Evolutionary conservation across 441 rosid species (phyloP).

Genomic region (Croton setiger): DNA sequence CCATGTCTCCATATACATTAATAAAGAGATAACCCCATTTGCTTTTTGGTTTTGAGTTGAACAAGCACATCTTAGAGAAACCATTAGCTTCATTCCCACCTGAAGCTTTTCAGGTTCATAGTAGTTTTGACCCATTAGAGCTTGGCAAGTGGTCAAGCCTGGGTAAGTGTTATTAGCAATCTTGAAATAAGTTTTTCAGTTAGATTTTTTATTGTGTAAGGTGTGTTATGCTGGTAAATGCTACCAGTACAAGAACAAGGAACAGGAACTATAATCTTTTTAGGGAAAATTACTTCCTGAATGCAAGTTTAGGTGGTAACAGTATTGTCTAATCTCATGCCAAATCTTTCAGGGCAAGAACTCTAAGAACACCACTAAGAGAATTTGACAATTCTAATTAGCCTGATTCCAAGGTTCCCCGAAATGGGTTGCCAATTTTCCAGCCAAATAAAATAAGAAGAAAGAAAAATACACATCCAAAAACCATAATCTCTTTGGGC

Average conservation of each 20-base stretch:
- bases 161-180: slow-evolving; percentile 9
- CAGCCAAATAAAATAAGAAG: no score
- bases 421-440: no score
- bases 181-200: not conserved
- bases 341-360: no score
- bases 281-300: no score
- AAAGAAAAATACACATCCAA: no score
- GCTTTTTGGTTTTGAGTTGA: not conserved
- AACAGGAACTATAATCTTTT: slow-evolving; percentile 4
- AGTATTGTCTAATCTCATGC: no score
- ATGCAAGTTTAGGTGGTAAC: no score
- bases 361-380: no score
- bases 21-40: not conserved
- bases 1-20: slow-evolving; percentile 6
- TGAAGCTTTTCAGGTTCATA: no score
- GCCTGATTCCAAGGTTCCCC: no score
- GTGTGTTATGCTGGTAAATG: slow-evolving; percentile 2
- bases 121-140: slow-evolving; percentile 10
- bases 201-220: not conserved
- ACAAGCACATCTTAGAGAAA: slow-evolving; percentile 7
- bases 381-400: no score
- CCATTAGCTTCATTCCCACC: not conserved
- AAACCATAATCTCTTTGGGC: no score
- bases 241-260: slow-evolving; percentile 12
- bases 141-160: slow-evolving; percentile 12